phyloP scores from a whole-genome alignment of 805 yeast species.

The Lipomyces orientalis region DNA sequence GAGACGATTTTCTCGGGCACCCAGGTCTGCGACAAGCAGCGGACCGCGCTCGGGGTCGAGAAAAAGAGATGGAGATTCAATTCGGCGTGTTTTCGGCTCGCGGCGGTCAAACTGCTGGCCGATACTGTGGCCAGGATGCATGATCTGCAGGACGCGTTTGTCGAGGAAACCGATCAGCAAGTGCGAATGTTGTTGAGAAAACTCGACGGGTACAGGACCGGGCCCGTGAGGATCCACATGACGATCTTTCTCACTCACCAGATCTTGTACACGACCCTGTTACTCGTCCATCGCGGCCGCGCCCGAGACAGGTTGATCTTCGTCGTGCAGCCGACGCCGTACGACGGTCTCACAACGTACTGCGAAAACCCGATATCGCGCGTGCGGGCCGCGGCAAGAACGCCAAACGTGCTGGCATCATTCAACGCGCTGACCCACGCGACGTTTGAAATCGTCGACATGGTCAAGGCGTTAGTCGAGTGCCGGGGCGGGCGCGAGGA shows the following conservation, averaged over 20 bases:
- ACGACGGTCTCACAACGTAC: constrained; percentile 24
- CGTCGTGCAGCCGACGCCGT: constrained; percentile 28
- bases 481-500: constrained; percentile 30
- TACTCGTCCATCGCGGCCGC: constrained; percentile 29
- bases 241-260: constrained; percentile 25
- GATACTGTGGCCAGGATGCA: constrained; percentile 20
- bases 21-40: background rate
- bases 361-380: constrained; percentile 27
- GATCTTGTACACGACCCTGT: constrained; percentile 25
- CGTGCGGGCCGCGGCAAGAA: constrained; percentile 19
- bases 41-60: constrained; percentile 12
- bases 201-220: constrained; percentile 21
- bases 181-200: constrained; percentile 19
- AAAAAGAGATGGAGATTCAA: constrained; percentile 17
- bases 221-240: constrained; percentile 30
- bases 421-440: constrained; percentile 23
- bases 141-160: constrained; percentile 21
- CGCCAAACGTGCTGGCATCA: constrained; percentile 17
- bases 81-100: constrained; percentile 29
- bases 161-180: constrained; percentile 22
- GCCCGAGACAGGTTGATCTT: constrained; percentile 29
- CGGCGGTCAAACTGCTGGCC: constrained; percentile 22
- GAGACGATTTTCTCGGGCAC: constrained; percentile 16
- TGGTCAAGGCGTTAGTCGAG: constrained; percentile 22
- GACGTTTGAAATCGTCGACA: constrained; percentile 15